Evolutionary conservation across 1,139 yeast genomes (phyloP).

Genomic region (Meyerozyma guilliermondii): DNA sequence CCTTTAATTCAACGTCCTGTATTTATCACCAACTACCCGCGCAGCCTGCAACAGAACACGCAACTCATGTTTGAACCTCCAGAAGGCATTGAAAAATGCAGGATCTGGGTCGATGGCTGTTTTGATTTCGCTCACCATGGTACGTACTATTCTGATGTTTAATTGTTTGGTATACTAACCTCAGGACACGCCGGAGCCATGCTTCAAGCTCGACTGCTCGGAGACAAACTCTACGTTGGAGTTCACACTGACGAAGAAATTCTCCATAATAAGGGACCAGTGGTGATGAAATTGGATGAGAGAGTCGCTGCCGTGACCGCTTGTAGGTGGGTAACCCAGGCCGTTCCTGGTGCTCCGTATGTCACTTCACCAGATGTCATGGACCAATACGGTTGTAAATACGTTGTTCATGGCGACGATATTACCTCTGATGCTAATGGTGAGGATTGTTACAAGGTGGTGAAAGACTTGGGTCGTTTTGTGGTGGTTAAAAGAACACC

Average conservation of each 20-base stretch:
- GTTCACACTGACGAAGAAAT: slow-evolving; percentile 92
- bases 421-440: slow-evolving; percentile 96
- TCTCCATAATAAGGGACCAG: slow-evolving; percentile 78
- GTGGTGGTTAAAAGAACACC: slow-evolving; percentile 89
- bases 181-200: slow-evolving; percentile 91
- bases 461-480: slow-evolving; percentile 83
- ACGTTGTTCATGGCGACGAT: slow-evolving; percentile 97
- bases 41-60: slow-evolving; percentile 1
- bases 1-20: too few species aligned
- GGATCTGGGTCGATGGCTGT: slow-evolving; percentile 95
- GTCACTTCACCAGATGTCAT: slow-evolving; percentile 85
- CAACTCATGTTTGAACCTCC: slow-evolving; percentile 36
- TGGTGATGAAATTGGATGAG: slow-evolving; percentile 82
- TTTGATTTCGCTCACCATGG: slow-evolving; percentile 98
- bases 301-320: slow-evolving; percentile 80
- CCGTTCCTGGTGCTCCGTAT: slow-evolving; percentile 81
- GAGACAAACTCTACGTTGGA: slow-evolving; percentile 74
- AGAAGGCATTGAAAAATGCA: slow-evolving; percentile 38
- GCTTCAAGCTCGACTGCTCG: slow-evolving; percentile 82
- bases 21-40: not conserved
- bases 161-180: slow-evolving; percentile 7
- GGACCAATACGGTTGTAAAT: slow-evolving; percentile 70
- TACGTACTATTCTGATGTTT: slow-evolving; percentile 20
- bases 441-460: slow-evolving; percentile 80
- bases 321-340: slow-evolving; percentile 81